Conservation (phyloP, 768 basidiomycete genomes). For the Russula sp. region DNA sequence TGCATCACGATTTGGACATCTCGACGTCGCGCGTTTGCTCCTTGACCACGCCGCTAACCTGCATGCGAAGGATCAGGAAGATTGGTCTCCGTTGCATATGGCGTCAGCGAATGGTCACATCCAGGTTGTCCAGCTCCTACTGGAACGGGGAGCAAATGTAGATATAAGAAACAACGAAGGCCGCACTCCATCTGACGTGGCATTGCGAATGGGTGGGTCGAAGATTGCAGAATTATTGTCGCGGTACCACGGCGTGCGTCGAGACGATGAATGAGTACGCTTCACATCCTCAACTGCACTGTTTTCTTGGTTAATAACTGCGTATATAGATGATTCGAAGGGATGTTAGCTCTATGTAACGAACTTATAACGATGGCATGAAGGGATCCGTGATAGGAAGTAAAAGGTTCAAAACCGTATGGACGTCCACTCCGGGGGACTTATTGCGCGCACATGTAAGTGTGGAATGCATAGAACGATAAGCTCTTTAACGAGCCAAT, state of each 20-base stretch:
- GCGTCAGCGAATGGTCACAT: background rate
- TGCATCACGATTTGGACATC: background rate
- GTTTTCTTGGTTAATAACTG: background rate
- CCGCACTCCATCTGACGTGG: background rate
- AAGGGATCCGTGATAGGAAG: too few relatives aligned
- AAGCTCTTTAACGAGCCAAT: too few relatives aligned
- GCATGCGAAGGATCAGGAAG: background rate
- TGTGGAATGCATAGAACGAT: too few relatives aligned
- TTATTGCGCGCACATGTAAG: too few relatives aligned
- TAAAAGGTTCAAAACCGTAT: too few relatives aligned
- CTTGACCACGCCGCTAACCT: background rate
- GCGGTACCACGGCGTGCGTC: too few relatives aligned
- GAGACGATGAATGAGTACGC: background rate
- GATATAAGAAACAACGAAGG: background rate
- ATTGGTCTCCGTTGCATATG: background rate
- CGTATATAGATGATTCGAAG: too few relatives aligned
- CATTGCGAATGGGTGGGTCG: background rate
- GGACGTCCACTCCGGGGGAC: too few relatives aligned
- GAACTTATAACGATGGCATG: too few relatives aligned
- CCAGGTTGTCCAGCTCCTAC: background rate
- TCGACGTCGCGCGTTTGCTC: background rate
- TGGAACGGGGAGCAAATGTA: background rate
- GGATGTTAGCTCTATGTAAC: too few relatives aligned
- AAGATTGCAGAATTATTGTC: background rate
- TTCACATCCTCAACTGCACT: background rate